Evolutionary conservation across 164 flowering plant genomes (phyloP), one percentile per base, ranked within the genome.

Genomic region (Chloranthus sessilifolius): DNA sequence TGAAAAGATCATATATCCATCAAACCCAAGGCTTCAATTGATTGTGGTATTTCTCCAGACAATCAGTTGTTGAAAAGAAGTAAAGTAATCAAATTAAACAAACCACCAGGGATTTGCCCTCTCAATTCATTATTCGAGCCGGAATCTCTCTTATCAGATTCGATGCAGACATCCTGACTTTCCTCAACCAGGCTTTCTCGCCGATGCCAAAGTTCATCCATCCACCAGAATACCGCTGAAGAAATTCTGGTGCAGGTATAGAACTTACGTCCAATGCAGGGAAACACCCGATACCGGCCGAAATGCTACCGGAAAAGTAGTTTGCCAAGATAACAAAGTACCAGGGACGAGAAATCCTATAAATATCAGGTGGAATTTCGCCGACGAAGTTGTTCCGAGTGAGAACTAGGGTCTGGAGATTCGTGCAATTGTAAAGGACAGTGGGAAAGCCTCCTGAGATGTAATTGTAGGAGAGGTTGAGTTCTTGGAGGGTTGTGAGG

Each of bases 261-360:
- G 51, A 0, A n/a, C n/a, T n/a, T n/a, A n/a, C n/a, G n/a, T n/a
- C 1, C 36, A 25, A 22, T 36, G 52, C 54, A 9, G 61, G 5
- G 11, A 87, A 39, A 1, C 63, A 43, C 4, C 84, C 85, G 3
- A 87, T 64, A 0, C 58, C 56, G 9, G 62, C 45, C 0, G 96
- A 95, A 21, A 91, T 71, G 36, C 79, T 67, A 14, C 88, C 89
- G 35, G 90, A 43, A 73, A 85, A 87, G 55, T 81, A 78, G 64
- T 91, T 91, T 0, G 28, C 78, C 1, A 60, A 54, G 31, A 91
- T 61, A 44, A 72, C 52, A 26, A 88, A 58, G 57, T 24, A 37
- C 5, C 16, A 41, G 38, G 88, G 75, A 11, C 16, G 6, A 0
- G 77, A 55, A 5, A 91, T 45, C 19, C 63, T 64, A 59, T 74